Percentiles rank a stretch among this genome's conserved stretches.
phyloP scores from a whole-genome alignment of 352 stramenopile genomes.

The Achlya hypogyna region DNA sequence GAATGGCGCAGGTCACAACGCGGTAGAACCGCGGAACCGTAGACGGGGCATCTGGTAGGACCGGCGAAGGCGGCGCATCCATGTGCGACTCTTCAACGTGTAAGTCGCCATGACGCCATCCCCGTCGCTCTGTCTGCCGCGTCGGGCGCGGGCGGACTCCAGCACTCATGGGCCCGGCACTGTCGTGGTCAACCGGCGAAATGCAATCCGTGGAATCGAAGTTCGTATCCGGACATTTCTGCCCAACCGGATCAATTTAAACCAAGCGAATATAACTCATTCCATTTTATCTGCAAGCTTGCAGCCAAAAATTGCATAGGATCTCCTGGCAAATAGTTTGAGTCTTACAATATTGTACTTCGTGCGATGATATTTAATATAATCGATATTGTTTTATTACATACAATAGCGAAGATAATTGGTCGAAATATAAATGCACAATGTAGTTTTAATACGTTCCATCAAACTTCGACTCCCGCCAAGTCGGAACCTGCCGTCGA shows the following conservation, averaged over 20 bases:
- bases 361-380: too few species aligned
- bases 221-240: neutral
- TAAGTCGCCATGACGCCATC: slow-evolving; percentile 9
- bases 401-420: neutral
- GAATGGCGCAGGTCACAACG: slow-evolving; percentile 1
- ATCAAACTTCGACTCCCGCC: neutral
- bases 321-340: neutral
- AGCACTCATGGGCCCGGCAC: neutral
- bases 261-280: neutral
- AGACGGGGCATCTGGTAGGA: neutral
- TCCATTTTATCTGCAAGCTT: neutral
- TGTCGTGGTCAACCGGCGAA: neutral
- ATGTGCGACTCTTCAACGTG: neutral
- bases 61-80: neutral
- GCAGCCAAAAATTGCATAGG: too few species aligned
- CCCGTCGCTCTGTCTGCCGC: neutral
- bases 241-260: neutral
- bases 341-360: neutral
- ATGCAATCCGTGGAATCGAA: neutral
- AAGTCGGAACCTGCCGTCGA: neutral
- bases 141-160: neutral
- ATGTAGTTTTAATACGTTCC: neutral
- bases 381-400: neutral
- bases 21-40: neutral
- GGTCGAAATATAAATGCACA: neutral